Base-by-base conservation (phyloP, 331 rosid species). In the Acacia pycnantha region DNA sequence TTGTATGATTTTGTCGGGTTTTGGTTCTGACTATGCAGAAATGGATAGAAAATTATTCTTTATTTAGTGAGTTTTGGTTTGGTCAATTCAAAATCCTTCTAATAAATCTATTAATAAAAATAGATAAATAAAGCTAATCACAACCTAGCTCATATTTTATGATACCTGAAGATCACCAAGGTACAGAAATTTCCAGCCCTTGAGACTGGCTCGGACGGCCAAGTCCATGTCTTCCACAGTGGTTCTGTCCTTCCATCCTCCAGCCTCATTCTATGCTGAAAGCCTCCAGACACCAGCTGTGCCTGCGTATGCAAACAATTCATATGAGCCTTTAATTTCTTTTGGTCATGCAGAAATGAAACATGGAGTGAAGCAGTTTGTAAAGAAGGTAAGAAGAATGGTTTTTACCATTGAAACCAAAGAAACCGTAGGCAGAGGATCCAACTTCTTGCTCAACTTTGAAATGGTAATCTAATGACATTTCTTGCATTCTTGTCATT, bases 281-380 rank as follows among this genome's bases (percentile, higher is more conserved):
- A 95, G 87, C 88, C 98, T 89, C 98, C 98, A 95, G 54, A 95
- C 94, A 74, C 97, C 98, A 31, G 98, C 97, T 44, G 97, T 93
- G 82, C 98, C 98, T 95, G 87, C 56, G 54, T n/a, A 11, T 70
- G 35, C 51, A 69, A 26, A n/a, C 76, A 54, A 81, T 58, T 56
- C 73, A 58, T 24, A 5, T 5, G 21, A 62, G 62, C 62, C 62
- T 54, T 27, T 14, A 47, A 47, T 47, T 46, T 47, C 40, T 77
- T 54, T 48, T 58, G 19, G 62, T 64, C 80, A 18, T 68, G 73
- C 50, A 37, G 48, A 68, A 3, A 10, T 1, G 26, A 41, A 68
- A 37, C 29, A n/a, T 1, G 47, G 74, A 12, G 21, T n/a, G 53
- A 21, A 13, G 15, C 46, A 77, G 5, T 65, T 12, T 1, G 13